Conservation (phyloP, 1,284 basidiomycete species). For the Coriolopsis trogii region DNA sequence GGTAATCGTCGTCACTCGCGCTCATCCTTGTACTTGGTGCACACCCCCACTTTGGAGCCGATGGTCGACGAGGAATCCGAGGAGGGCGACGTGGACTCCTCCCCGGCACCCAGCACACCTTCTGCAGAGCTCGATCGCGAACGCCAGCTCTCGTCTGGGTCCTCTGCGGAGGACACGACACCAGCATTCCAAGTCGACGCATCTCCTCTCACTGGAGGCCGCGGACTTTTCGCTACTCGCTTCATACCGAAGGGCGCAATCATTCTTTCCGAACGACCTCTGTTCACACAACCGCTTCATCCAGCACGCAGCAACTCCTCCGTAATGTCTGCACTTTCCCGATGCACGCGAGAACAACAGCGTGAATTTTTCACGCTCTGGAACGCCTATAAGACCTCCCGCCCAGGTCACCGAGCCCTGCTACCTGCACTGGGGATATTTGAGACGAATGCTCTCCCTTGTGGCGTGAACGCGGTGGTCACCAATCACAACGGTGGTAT, state of each 20-base stretch:
- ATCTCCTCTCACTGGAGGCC: slow-evolving; percentile 24
- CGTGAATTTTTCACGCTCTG: slow-evolving; percentile 26
- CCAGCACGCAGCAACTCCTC: slow-evolving; percentile 23
- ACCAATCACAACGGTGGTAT: too few relatives aligned
- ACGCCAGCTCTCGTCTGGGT: slow-evolving; percentile 9
- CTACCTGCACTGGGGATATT: slow-evolving; percentile 29
- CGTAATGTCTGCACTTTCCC: slow-evolving; percentile 22
- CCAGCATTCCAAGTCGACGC: slow-evolving; percentile 17
- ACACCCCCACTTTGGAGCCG: slow-evolving; percentile 20
- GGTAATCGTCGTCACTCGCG: slow-evolving; percentile 13
- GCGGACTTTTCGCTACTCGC: slow-evolving; percentile 29
- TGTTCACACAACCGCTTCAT: slow-evolving; percentile 24
- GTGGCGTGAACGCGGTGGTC: too few relatives aligned
- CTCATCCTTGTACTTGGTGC: slow-evolving; percentile 15
- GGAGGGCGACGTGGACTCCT: slow-evolving; percentile 13
- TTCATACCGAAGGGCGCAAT: slow-evolving; percentile 24
- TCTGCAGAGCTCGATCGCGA: slow-evolving; percentile 2
- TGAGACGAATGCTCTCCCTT: slow-evolving; percentile 29
- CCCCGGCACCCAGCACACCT: slow-evolving; percentile 7
- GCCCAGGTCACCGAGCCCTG: slow-evolving; percentile 7
- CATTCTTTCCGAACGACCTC: slow-evolving; percentile 28
- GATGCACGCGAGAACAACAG: slow-evolving; percentile 28
- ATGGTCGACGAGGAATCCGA: slow-evolving; percentile 21
- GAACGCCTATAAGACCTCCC: slow-evolving; percentile 21
- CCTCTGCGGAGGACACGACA: slow-evolving; percentile 11